These are phyloP conservation scores for Trichoderma virens DNA, from an alignment of 495 filamentous ascomycete species.

Conservation along the genomic window DNA sequence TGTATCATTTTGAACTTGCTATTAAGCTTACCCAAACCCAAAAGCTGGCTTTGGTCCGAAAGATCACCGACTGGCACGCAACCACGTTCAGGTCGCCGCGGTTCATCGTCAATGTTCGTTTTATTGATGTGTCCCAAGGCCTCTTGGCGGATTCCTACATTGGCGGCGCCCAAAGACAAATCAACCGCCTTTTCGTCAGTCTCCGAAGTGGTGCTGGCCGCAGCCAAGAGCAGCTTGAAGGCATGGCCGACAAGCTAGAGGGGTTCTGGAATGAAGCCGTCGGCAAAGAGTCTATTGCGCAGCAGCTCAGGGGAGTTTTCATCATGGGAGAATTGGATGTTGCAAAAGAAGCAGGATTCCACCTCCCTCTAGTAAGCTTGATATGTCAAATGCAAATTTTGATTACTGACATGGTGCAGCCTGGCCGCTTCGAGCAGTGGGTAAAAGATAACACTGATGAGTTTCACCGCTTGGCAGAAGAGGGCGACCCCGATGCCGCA, in stretches of 20 bases:
- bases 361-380: background rate
- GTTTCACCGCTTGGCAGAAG: background rate
- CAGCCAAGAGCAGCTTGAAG: background rate
- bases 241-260: conserved; percentile 5
- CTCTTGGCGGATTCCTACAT: background rate
- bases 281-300: background rate
- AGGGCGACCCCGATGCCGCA: background rate
- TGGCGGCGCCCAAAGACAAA: background rate
- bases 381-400: background rate
- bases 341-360: conserved; percentile 1
- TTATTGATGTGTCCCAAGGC: background rate
- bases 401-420: background rate
- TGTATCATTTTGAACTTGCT: background rate
- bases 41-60: background rate
- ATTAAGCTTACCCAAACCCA: background rate
- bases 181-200: background rate
- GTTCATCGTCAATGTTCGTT: conserved; percentile 1
- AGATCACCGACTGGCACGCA: background rate
- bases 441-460: conserved; percentile 2
- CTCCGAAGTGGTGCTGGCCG: background rate
- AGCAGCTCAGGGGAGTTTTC: background rate
- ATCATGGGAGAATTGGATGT: background rate
- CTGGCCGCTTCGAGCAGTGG: background rate
- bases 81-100: background rate
- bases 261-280: background rate